phyloP scores from a whole-genome alignment of 75 land plant genomes.

The Cunninghamia lanceolata region DNA sequence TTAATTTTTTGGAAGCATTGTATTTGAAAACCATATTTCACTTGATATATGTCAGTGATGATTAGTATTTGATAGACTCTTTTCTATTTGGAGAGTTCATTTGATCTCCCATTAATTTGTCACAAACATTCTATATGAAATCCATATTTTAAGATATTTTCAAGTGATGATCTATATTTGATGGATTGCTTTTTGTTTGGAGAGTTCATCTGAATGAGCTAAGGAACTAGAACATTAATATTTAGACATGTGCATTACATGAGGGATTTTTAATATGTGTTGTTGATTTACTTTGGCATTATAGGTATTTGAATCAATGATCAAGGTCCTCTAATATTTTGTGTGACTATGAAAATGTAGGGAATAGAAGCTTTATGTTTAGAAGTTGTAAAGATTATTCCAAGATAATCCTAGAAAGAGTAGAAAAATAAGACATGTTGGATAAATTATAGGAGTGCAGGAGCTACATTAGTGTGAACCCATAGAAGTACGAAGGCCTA shows the following conservation, averaged over 20 bases:
- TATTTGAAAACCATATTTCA: too few species aligned
- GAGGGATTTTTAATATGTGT: neutral
- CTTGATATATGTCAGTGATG: neutral
- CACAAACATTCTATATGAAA: neutral
- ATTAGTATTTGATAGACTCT: neutral
- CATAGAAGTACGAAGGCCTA: too few species aligned
- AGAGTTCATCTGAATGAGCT: neutral
- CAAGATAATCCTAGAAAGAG: constrained; percentile 45
- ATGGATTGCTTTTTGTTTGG: neutral
- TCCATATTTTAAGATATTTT: neutral
- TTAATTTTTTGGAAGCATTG: too few species aligned
- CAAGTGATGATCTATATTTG: neutral
- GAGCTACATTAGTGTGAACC: constrained; percentile 82
- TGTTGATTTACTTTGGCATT: too few species aligned
- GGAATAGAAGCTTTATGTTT: constrained; percentile 86
- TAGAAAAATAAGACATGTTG: constrained; percentile 64
- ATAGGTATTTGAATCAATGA: neutral
- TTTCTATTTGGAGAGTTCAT: neutral
- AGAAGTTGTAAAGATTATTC: constrained; percentile 89
- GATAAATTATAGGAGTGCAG: constrained; percentile 75
- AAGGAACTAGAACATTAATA: neutral
- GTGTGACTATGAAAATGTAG: constrained; percentile 32
- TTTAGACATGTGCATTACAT: neutral
- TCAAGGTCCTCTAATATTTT: neutral
- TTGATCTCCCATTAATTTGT: neutral